These are phyloP conservation scores for Zangia roseola DNA, from an alignment of 768 basidiomycete species.

Conservation along the genomic window DNA sequence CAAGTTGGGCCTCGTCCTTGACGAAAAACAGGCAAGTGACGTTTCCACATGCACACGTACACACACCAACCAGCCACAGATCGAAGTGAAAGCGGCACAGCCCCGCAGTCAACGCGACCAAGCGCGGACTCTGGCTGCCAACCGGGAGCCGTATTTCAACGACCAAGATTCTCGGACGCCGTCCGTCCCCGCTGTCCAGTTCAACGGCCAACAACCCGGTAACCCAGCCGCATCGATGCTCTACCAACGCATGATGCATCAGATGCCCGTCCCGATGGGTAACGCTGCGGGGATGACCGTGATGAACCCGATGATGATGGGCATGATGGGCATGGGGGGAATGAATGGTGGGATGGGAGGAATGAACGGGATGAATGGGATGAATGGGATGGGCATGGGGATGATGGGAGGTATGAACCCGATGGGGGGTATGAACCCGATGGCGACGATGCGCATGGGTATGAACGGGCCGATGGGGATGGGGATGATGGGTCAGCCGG, in stretches of 20 bases:
- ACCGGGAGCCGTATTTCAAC: constrained; percentile 32
- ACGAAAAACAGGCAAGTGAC: constrained; percentile 70
- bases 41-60: too few species aligned
- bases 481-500: constrained; percentile 33
- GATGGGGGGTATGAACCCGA: constrained; percentile 28
- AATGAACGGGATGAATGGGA: constrained; percentile 21
- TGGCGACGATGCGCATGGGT: constrained; percentile 40
- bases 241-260: constrained; percentile 37
- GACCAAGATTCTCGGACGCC: constrained; percentile 38
- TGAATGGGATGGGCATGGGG: constrained; percentile 31
- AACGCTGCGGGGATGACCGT: constrained; percentile 48
- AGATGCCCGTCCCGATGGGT: constrained; percentile 46
- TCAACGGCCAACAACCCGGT: constrained; percentile 34
- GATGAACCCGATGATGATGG: constrained; percentile 48
- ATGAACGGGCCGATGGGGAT: constrained; percentile 37
- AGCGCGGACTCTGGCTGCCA: constrained; percentile 34
- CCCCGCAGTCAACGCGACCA: constrained; percentile 65
- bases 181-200: constrained; percentile 30
- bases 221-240: constrained; percentile 35
- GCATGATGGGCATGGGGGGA: constrained; percentile 51
- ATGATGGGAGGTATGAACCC: constrained; percentile 35
- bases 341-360: constrained; percentile 31
- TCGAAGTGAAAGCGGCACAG: constrained; percentile 82
- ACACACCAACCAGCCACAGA: constrained; percentile 39
- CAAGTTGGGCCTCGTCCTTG: constrained; percentile 63